Percentiles rank a stretch among this genome's conserved stretches.
Evolutionary conservation across 192 early-diverging fungal genomes (phyloP).

Genomic region (Irineochytrium annulatum): DNA sequence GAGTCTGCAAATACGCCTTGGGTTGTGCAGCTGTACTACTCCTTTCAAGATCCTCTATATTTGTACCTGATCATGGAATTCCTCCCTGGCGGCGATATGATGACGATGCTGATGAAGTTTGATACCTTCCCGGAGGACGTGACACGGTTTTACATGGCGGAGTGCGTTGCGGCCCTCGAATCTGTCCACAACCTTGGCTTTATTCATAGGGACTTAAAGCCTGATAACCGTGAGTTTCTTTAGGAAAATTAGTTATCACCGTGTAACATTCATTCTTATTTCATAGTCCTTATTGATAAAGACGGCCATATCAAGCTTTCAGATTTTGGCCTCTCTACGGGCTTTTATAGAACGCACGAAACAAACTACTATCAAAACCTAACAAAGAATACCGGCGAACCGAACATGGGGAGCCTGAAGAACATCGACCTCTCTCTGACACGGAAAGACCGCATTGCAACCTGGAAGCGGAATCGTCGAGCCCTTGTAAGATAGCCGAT

Average conservation of each 20-base stretch:
- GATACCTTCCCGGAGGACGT: conserved; percentile 95
- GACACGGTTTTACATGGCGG: conserved; percentile 98
- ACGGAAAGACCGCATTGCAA: conserved; percentile 91
- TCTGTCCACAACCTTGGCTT: conserved; percentile 92
- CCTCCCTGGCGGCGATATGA: conserved; percentile 96
- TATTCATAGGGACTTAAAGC: conserved; percentile 79
- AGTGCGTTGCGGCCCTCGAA: conserved; percentile 88
- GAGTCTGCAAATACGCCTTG: conserved; percentile 86
- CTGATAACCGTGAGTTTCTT: conserved; percentile 46
- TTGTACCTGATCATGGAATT: conserved; percentile 99
- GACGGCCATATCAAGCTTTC: conserved; percentile 99
- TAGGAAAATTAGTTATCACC: neutral
- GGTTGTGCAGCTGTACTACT: conserved; percentile 98
- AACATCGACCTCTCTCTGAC: conserved; percentile 91
- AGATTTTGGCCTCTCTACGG: conserved; percentile 99
- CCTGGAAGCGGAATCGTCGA: conserved; percentile 97
- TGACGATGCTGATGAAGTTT: conserved; percentile 99
- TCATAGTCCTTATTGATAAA: conserved; percentile 81
- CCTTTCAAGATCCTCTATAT: conserved; percentile 92
- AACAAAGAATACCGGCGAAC: neutral
- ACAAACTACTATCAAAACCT: conserved; percentile 74
- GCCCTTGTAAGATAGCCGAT: conserved; percentile 67
- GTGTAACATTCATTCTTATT: neutral
- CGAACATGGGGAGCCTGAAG: conserved; percentile 42
- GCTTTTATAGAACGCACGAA: conserved; percentile 99